Conservation (phyloP, 768 basidiomycete genomes). For the Boletellus sp. region DNA sequence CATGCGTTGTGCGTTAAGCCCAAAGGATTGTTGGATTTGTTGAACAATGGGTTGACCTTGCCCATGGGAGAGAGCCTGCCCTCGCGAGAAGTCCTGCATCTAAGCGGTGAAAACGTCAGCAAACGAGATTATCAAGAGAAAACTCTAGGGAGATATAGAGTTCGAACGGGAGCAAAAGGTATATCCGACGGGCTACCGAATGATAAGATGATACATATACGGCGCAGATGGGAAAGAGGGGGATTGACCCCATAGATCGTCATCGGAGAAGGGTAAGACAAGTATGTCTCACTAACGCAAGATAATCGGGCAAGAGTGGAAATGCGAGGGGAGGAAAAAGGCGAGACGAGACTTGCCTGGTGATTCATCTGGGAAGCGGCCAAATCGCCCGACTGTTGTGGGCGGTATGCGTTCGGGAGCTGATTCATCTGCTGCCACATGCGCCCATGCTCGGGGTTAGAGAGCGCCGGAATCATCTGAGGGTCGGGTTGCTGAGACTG, state of each 20-base stretch:
- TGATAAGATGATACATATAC: slow-evolving; percentile 16
- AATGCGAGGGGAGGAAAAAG: slow-evolving; percentile 11
- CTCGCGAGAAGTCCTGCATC: slow-evolving; percentile 46
- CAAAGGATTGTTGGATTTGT: slow-evolving; percentile 45
- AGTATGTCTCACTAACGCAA: slow-evolving; percentile 12
- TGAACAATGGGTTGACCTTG: slow-evolving; percentile 39
- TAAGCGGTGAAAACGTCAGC: slow-evolving; percentile 29
- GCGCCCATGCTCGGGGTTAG: slow-evolving; percentile 49
- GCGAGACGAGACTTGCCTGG: slow-evolving; percentile 42
- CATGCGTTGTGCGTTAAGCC: slow-evolving; percentile 34
- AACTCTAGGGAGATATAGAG: slow-evolving; percentile 4
- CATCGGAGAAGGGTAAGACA: slow-evolving; percentile 11
- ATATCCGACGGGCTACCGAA: background rate
- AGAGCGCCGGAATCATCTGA: slow-evolving; percentile 38
- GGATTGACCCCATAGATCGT: slow-evolving; percentile 17
- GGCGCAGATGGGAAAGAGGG: slow-evolving; percentile 10
- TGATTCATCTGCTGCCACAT: slow-evolving; percentile 60
- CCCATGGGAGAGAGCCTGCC: slow-evolving; percentile 38
- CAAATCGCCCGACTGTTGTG: slow-evolving; percentile 41
- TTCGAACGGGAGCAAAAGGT: slow-evolving; percentile 1
- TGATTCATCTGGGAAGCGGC: slow-evolving; percentile 37
- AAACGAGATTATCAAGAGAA: slow-evolving; percentile 13
- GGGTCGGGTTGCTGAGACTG: slow-evolving; percentile 42
- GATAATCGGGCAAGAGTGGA: slow-evolving; percentile 7
- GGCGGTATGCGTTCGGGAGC: slow-evolving; percentile 41